Percentiles rank a stretch among this genome's conserved stretches.
Conservation (phyloP, 139 green algal genomes). For the Asterochloris sp. region DNA sequence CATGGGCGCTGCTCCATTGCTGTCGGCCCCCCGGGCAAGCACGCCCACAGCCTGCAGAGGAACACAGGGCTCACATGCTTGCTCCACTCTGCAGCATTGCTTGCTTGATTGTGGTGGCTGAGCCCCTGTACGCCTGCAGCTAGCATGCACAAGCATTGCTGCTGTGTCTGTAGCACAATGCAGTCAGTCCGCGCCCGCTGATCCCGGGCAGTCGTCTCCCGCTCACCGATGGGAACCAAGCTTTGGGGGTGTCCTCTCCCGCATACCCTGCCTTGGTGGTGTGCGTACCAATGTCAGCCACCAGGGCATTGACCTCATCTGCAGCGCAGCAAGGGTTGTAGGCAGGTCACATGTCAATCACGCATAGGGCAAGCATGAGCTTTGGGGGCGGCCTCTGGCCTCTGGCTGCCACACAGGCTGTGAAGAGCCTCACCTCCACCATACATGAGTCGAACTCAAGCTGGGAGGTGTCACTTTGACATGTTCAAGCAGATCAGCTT, state of each 20-base stretch:
- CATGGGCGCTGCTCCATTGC: conserved; percentile 25
- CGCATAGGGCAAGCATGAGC: neutral
- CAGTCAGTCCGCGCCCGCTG: neutral
- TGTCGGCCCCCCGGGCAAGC: conserved; percentile 4
- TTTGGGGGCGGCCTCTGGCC: neutral
- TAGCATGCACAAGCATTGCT: neutral
- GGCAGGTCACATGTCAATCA: too few species aligned
- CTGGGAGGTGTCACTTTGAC: too few species aligned
- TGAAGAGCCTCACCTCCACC: too few species aligned
- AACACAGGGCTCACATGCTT: too few species aligned
- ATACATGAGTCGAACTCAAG: too few species aligned
- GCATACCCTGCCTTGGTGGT: conserved; percentile 88
- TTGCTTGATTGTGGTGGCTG: too few species aligned
- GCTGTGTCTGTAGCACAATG: neutral
- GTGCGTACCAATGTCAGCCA: conserved; percentile 86
- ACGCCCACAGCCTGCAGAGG: neutral
- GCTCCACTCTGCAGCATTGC: too few species aligned
- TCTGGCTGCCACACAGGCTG: neutral
- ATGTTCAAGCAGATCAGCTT: too few species aligned
- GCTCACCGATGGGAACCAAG: conserved; percentile 81
- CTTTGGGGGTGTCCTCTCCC: conserved; percentile 94
- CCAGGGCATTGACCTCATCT: conserved; percentile 95
- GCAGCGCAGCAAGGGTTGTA: conserved; percentile 2
- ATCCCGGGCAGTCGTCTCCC: neutral
- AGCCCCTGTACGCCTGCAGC: too few species aligned